A percentile compares a stretch with the other conserved stretches of the same genome.
phyloP scores from a whole-genome alignment of 1,139 yeast species.

The Candida anutae region DNA sequence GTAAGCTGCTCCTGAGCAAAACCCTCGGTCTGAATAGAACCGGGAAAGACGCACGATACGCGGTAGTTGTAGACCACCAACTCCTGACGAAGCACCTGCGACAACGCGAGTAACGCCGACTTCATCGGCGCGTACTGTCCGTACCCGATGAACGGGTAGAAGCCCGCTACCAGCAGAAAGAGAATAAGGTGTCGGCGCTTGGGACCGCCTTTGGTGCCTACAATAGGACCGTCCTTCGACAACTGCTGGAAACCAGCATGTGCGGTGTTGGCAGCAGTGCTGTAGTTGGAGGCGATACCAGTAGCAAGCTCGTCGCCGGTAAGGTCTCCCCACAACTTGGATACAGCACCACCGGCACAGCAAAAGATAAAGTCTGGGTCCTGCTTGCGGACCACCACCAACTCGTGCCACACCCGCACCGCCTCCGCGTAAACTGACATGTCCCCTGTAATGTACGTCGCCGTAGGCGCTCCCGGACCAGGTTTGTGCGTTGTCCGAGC shows the following conservation, averaged over 20 bases:
- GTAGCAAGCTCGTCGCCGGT: conserved; percentile 46
- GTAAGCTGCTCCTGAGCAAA: conserved; percentile 71
- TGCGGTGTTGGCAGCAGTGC: conserved; percentile 61
- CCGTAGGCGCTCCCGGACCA: conserved; percentile 9
- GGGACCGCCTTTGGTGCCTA: background rate
- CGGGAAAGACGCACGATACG: conserved; percentile 67
- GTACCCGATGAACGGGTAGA: conserved; percentile 87
- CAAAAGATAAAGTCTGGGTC: conserved; percentile 72
- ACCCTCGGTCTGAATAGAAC: conserved; percentile 88
- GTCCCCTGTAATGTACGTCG: conserved; percentile 55
- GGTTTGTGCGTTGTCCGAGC: conserved; percentile 7
- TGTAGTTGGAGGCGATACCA: conserved; percentile 66
- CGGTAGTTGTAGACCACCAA: conserved; percentile 57
- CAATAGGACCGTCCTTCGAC: conserved; percentile 4
- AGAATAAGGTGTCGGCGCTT: conserved; percentile 54
- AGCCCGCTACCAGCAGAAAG: conserved; percentile 75
- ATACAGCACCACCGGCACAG: conserved; percentile 84
- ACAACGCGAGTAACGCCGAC: conserved; percentile 69
- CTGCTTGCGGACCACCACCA: conserved; percentile 10
- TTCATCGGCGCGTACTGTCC: conserved; percentile 85
- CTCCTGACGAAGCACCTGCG: conserved; percentile 78
- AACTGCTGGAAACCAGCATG: conserved; percentile 52
- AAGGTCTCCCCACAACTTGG: conserved; percentile 70
- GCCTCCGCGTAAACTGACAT: conserved; percentile 51
- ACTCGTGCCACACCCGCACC: conserved; percentile 24